phyloP scores from a whole-genome alignment of 2,329 filamentous ascomycete species.

The Verticillium tricorpus region DNA sequence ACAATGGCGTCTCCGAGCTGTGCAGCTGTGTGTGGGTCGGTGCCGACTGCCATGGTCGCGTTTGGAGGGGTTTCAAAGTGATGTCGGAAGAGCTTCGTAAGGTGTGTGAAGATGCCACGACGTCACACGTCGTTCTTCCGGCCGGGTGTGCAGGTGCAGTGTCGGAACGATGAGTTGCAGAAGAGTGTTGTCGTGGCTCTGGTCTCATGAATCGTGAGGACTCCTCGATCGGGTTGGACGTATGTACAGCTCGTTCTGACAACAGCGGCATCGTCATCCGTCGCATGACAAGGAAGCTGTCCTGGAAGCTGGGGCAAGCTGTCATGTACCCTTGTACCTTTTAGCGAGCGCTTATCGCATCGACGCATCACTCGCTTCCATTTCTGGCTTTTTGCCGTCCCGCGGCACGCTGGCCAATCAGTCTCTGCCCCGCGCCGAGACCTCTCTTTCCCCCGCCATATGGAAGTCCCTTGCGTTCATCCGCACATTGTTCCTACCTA shows the following conservation, averaged over 20 bases:
- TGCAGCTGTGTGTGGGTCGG: conserved; percentile 17
- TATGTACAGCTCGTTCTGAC: not conserved
- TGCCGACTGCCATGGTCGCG: conserved; percentile 23
- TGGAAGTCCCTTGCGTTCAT: not conserved
- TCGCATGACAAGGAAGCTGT: not conserved
- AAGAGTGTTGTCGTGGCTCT: not conserved
- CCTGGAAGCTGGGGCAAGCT: not conserved
- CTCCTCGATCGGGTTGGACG: not conserved
- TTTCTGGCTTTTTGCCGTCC: not conserved
- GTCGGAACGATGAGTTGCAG: not conserved
- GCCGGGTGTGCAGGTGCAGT: not conserved
- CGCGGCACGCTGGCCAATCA: not conserved
- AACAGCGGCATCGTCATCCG: not conserved
- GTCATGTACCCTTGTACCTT: not conserved
- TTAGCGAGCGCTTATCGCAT: not conserved
- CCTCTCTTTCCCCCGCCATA: not conserved
- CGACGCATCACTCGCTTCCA: not conserved
- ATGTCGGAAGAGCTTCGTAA: not conserved
- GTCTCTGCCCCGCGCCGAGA: not conserved
- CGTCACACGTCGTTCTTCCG: not conserved
- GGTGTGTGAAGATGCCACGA: conserved; percentile 1
- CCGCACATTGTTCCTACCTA: not conserved
- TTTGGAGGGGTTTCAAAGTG: not conserved
- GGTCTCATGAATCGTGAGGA: not conserved
- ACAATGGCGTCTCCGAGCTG: conserved; percentile 35